phyloP scores from a whole-genome alignment of 352 stramenopile genomes.

The Elongisporangium senticosum region DNA sequence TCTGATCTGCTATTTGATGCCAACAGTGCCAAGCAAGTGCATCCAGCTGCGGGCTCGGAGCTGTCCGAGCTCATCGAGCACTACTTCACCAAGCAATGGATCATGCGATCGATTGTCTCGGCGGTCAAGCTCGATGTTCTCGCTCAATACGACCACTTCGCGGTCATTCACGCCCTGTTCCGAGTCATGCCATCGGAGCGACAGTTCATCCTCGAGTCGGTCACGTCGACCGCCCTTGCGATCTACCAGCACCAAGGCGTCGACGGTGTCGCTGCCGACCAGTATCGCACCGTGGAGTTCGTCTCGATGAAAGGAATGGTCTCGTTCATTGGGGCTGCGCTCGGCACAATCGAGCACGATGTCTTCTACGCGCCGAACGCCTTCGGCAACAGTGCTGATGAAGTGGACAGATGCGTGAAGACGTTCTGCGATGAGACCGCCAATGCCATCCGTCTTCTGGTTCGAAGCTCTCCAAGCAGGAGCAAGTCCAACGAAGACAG shows the following conservation, averaged over 20 bases:
- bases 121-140: constrained; percentile 51
- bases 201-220: constrained; percentile 26
- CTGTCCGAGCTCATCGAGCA: constrained; percentile 27
- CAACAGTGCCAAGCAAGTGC: constrained; percentile 11
- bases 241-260: constrained; percentile 62
- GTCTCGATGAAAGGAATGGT: constrained; percentile 60
- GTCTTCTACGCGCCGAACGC: constrained; percentile 24
- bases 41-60: constrained; percentile 21
- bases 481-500: constrained; percentile 31
- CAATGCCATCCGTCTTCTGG: constrained; percentile 43
- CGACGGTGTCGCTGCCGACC: constrained; percentile 4
- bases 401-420: constrained; percentile 29
- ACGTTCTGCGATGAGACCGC: constrained; percentile 37
- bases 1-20: constrained; percentile 40
- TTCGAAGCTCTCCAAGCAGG: constrained; percentile 47
- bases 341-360: constrained; percentile 38
- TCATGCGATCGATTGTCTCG: constrained; percentile 33
- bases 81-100: constrained; percentile 47
- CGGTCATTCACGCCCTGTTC: constrained; percentile 54
- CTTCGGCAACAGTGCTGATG: constrained; percentile 29
- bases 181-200: constrained; percentile 26
- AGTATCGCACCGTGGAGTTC: constrained; percentile 19
- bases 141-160: constrained; percentile 56
- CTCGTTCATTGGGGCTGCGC: constrained; percentile 41
- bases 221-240: constrained; percentile 35